Evolutionary conservation across 306 rosid genomes (phyloP).

Genomic region (Trifolium subterraneum): DNA sequence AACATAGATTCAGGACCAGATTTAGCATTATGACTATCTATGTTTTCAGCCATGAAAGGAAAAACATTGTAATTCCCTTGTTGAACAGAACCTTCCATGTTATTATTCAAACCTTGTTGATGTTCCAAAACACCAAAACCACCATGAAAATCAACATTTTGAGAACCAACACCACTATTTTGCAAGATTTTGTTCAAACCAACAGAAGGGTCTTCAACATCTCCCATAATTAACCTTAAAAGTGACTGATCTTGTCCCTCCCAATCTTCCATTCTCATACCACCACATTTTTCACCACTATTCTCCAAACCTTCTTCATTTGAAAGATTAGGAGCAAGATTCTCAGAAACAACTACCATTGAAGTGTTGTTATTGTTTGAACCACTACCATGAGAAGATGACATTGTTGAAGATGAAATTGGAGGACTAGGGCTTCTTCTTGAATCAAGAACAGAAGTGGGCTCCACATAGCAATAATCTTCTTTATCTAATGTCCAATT

Average conservation of each 20-base stretch:
- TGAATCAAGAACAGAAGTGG: conserved; percentile 93
- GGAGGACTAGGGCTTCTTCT: conserved; percentile 90
- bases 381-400: conserved; percentile 77
- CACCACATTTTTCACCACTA: conserved; percentile 66
- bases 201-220: conserved; percentile 85
- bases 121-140: conserved; percentile 65
- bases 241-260: conserved; percentile 90
- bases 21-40: conserved; percentile 45
- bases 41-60: background rate
- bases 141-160: conserved; percentile 59
- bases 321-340: conserved; percentile 40
- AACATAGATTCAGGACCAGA: conserved; percentile 47
- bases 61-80: conserved; percentile 49
- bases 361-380: conserved; percentile 18
- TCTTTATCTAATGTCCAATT: conserved; percentile 63
- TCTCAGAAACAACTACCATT: conserved; percentile 1
- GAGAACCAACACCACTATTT: conserved; percentile 48
- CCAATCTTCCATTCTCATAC: conserved; percentile 86
- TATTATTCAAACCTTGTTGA: conserved; percentile 53
- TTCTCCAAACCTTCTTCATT: conserved; percentile 43
- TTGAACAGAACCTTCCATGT: conserved; percentile 48
- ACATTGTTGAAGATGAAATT: conserved; percentile 79
- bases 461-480: conserved; percentile 92
- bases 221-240: conserved; percentile 82
- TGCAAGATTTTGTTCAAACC: conserved; percentile 82